Evolutionary conservation across 225 moss, liverwort and hornwort species (phyloP).

Genomic region (Antitrichia curtipendula): DNA sequence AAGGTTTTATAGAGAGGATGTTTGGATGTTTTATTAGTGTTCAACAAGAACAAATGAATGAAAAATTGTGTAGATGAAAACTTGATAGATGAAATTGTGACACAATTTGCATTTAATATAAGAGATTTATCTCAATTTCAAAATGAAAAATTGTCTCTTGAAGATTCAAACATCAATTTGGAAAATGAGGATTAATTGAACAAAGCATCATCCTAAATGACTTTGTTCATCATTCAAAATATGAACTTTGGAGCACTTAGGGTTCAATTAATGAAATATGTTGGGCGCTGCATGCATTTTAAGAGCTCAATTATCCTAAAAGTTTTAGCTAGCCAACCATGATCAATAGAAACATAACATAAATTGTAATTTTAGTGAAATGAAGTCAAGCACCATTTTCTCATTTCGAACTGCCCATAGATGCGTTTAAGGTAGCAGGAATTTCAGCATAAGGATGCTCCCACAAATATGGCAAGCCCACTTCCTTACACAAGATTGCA

Average conservation of each 20-base stretch:
- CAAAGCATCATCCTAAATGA: background rate
- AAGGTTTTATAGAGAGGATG: background rate
- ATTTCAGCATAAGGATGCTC: slow-evolving; percentile 48
- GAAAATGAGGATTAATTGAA: background rate
- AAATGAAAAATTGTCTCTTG: background rate
- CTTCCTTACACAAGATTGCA: slow-evolving; percentile 23
- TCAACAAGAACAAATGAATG: background rate
- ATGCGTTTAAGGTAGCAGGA: slow-evolving; percentile 25
- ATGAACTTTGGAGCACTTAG: background rate
- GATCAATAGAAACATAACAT: background rate
- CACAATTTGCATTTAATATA: background rate
- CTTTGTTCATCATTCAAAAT: background rate
- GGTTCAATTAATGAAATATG: background rate
- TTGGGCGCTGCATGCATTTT: background rate
- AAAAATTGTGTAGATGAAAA: background rate
- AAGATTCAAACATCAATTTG: background rate
- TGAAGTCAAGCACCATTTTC: background rate
- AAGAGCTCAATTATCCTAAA: background rate
- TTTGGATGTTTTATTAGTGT: background rate
- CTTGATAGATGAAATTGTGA: background rate
- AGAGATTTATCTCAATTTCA: background rate
- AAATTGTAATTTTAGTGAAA: background rate
- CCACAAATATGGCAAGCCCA: slow-evolving; percentile 14
- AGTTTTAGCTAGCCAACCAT: background rate
- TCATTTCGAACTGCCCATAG: slow-evolving; percentile 18